Conservation (phyloP, 2,329 filamentous ascomycete species). For the Phaeosphaeria sp. region DNA sequence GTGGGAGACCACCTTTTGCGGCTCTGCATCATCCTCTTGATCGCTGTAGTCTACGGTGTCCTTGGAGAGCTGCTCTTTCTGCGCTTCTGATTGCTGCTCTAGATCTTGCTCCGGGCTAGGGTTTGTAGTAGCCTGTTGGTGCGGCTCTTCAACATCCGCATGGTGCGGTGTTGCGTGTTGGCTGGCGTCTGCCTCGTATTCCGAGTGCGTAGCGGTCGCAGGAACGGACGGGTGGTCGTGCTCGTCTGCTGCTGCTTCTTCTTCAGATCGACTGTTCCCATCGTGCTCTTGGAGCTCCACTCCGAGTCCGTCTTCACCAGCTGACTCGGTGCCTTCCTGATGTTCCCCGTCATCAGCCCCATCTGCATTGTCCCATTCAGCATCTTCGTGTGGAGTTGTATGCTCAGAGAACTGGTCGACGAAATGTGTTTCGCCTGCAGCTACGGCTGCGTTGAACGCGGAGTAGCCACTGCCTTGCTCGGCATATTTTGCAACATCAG, state of each 20-base stretch:
- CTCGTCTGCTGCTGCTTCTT: constrained; percentile 7
- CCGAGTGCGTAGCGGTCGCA: background rate
- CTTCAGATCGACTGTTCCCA: constrained; percentile 1
- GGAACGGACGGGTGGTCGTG: constrained; percentile 1
- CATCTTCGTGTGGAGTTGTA: constrained; percentile 24
- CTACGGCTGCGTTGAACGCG: constrained; percentile 47
- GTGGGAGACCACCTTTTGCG: constrained; percentile 12
- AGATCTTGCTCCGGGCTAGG: background rate
- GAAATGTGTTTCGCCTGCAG: constrained; percentile 37
- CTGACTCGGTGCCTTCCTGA: constrained; percentile 8
- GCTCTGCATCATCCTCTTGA: constrained; percentile 42
- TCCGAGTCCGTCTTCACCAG: constrained; percentile 2
- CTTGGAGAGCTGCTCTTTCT: constrained; percentile 16
- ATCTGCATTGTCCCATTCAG: constrained; percentile 31
- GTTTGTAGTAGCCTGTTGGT: background rate
- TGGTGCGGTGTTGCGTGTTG: background rate
- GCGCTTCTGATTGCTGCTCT: background rate
- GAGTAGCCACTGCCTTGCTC: constrained; percentile 65
- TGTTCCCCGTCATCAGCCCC: constrained; percentile 7
- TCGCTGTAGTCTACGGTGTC: constrained; percentile 61
- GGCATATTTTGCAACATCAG: constrained; percentile 59
- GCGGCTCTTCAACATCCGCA: background rate
- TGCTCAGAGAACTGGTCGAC: constrained; percentile 19
- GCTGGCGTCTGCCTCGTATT: background rate
- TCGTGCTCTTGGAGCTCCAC: constrained; percentile 6